These are phyloP conservation scores for Jamesozyma rosinii DNA, from an alignment of 805 yeast genomes.

Conservation along the genomic window DNA sequence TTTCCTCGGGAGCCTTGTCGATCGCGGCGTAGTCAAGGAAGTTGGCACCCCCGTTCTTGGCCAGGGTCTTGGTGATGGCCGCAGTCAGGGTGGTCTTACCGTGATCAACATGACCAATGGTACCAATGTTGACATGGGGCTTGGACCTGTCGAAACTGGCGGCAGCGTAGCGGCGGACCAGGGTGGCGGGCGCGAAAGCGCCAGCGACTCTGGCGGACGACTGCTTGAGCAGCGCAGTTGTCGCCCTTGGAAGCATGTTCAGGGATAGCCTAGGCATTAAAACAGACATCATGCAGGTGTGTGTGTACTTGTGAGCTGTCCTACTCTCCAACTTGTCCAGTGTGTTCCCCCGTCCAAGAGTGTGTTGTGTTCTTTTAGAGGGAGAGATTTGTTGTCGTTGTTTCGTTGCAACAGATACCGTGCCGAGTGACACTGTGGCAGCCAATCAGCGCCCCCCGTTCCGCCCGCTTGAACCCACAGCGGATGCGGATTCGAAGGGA, in stretches of 20 bases:
- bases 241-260: not conserved
- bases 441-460: too few species aligned
- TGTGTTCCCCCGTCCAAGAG: too few species aligned
- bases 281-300: slow-evolving; percentile 15
- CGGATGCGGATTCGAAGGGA: too few species aligned
- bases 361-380: too few species aligned
- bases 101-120: slow-evolving; percentile 98
- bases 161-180: slow-evolving; percentile 33
- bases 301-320: too few species aligned
- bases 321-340: too few species aligned
- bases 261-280: slow-evolving; percentile 16
- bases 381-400: too few species aligned
- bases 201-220: not conserved
- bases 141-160: slow-evolving; percentile 85
- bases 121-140: slow-evolving; percentile 95
- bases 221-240: not conserved
- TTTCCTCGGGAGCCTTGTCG: slow-evolving; percentile 97
- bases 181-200: not conserved
- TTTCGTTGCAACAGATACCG: too few species aligned
- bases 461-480: too few species aligned
- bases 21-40: slow-evolving; percentile 89
- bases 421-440: too few species aligned
- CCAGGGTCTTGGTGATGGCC: slow-evolving; percentile 91
- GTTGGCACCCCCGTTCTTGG: slow-evolving; percentile 80
- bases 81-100: slow-evolving; percentile 98